A percentile compares a stretch with the other conserved stretches of the same genome.
These are phyloP conservation scores for Puccinia coronata DNA, from an alignment of 1,284 basidiomycete genomes.

Conservation along the genomic window DNA sequence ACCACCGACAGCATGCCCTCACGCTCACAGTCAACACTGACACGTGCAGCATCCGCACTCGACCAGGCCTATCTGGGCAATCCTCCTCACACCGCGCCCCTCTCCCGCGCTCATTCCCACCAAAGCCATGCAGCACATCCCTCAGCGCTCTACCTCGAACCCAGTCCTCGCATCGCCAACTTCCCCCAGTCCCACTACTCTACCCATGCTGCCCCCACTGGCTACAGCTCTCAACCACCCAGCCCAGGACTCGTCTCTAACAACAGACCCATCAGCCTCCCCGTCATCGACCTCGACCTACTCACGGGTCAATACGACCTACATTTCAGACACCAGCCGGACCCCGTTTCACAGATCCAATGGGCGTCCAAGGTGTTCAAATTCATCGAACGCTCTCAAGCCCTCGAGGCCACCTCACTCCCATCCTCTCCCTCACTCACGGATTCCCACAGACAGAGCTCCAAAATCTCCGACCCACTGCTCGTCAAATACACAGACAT, in stretches of 20 bases:
- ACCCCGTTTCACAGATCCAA: constrained; percentile 67
- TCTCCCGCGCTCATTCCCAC: constrained; percentile 14
- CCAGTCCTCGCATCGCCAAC: constrained; percentile 3
- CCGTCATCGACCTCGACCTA: constrained; percentile 55
- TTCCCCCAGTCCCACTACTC: background rate
- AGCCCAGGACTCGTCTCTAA: background rate
- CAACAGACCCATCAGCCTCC: constrained; percentile 32
- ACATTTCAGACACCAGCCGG: constrained; percentile 56
- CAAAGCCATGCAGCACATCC: background rate
- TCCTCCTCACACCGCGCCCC: background rate
- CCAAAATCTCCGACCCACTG: constrained; percentile 67
- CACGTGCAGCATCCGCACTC: background rate
- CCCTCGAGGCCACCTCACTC: constrained; percentile 60
- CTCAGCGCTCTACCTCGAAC: background rate
- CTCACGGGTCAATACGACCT: constrained; percentile 53
- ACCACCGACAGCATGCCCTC: background rate
- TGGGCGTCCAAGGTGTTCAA: constrained; percentile 80
- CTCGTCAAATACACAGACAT: constrained; percentile 68
- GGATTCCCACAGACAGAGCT: constrained; percentile 61
- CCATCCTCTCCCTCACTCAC: constrained; percentile 54
- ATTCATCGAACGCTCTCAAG: constrained; percentile 69
- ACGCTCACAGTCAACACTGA: background rate
- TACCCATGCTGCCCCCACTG: background rate
- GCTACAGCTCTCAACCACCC: background rate
- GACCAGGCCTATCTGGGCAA: background rate